Percentiles rank a stretch among this genome's conserved stretches.
Evolutionary conservation across 139 green algal genomes (phyloP).

Genomic region (Chlorella ohadii): DNA sequence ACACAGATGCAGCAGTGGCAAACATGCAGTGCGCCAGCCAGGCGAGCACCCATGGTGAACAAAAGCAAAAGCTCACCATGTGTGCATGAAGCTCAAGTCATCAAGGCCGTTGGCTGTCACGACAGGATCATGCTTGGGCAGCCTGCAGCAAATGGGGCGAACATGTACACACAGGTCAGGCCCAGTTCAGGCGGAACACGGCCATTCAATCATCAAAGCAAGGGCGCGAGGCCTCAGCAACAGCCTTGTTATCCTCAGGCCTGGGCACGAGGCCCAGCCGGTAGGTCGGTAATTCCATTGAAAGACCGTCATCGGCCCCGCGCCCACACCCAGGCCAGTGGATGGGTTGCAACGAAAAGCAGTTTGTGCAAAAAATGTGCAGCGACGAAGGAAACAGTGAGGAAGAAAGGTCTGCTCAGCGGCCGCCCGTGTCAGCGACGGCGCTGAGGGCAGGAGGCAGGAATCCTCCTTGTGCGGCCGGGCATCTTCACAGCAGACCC

Average conservation of each 20-base stretch:
- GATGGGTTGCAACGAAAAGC: no score
- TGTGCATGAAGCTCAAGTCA: no score
- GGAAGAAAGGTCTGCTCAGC: not conserved
- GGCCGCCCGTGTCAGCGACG: not conserved
- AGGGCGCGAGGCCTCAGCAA: slow-evolving; percentile 8
- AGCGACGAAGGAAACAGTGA: not conserved
- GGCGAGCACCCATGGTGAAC: no score
- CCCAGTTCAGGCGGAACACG: no score
- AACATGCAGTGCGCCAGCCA: no score
- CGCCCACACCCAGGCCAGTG: no score
- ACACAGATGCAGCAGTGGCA: no score
- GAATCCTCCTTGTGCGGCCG: slow-evolving; percentile 6
- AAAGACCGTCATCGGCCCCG: slow-evolving; percentile 2
- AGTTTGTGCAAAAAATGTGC: not conserved
- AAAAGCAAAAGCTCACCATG: no score
- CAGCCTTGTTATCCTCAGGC: not conserved
- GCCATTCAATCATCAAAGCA: no score
- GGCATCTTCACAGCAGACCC: not conserved
- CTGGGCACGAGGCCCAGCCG: not conserved
- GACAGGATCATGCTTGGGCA: no score
- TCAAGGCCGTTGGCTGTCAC: no score
- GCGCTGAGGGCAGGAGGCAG: not conserved
- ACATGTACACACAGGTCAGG: not conserved
- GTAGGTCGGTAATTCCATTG: slow-evolving; percentile 1
- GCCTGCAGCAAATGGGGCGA: no score